Conservation (phyloP, 2,329 filamentous ascomycete genomes). For the Ascochyta pisi region DNA sequence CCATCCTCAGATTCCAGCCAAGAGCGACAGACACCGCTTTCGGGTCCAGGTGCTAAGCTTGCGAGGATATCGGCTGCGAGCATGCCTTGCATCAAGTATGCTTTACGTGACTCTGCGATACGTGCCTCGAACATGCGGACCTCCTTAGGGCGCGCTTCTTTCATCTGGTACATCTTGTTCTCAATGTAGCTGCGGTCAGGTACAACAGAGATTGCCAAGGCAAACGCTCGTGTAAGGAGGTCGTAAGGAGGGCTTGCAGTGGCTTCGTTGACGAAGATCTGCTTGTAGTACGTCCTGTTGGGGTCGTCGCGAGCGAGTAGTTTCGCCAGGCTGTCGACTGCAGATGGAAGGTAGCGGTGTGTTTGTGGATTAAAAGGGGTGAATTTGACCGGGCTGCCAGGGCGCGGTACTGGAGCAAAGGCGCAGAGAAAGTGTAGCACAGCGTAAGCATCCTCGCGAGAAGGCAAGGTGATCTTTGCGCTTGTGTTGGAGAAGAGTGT, state of each 20-base stretch:
- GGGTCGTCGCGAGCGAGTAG: constrained; percentile 91
- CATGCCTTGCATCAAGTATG: constrained; percentile 89
- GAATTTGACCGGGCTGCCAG: constrained; percentile 72
- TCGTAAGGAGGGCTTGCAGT: constrained; percentile 72
- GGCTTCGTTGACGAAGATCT: constrained; percentile 78
- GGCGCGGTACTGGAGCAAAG: constrained; percentile 82
- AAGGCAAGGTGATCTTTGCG: constrained; percentile 78
- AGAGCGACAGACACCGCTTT: constrained; percentile 72
- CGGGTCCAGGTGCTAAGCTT: constrained; percentile 73
- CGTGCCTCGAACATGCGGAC: constrained; percentile 57
- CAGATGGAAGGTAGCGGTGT: constrained; percentile 87
- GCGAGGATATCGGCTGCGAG: constrained; percentile 88
- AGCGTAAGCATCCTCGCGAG: constrained; percentile 84
- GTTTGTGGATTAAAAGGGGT: constrained; percentile 78
- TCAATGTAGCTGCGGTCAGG: constrained; percentile 70
- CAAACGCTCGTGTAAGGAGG: constrained; percentile 85
- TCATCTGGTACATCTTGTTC: constrained; percentile 48
- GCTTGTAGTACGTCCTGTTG: constrained; percentile 83
- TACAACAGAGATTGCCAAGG: constrained; percentile 81
- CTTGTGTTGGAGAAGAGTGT: constrained; percentile 89
- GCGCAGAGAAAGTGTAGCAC: constrained; percentile 88
- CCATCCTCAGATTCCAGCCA: constrained; percentile 88
- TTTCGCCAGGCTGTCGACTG: constrained; percentile 90
- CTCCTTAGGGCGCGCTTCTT: constrained; percentile 54
- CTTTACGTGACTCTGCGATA: constrained; percentile 82